Evolutionary conservation across 306 rosid genomes (phyloP).

Genomic region (Cicer pinnatifidum): DNA sequence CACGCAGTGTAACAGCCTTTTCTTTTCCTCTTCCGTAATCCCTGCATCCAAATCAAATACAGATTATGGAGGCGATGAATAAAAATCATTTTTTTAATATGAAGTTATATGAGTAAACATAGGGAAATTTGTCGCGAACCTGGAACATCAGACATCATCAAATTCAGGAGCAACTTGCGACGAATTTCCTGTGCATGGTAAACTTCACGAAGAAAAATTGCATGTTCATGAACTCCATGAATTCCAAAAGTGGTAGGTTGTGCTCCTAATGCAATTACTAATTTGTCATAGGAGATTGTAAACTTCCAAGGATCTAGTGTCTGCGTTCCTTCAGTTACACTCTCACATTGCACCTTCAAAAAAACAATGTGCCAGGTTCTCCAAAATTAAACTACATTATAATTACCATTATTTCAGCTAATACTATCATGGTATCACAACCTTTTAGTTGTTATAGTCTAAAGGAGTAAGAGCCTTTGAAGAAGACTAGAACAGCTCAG

Average conservation of each 20-base stretch:
- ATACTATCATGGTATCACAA: constrained; percentile 22
- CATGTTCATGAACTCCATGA: constrained; percentile 80
- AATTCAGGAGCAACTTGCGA: constrained; percentile 82
- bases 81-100: background rate
- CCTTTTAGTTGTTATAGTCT: constrained; percentile 6
- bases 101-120: constrained; percentile 24
- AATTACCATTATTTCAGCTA: constrained; percentile 33
- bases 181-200: constrained; percentile 97
- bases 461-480: constrained; percentile 7
- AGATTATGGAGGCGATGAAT: constrained; percentile 17
- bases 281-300: constrained; percentile 77
- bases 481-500: background rate
- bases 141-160: constrained; percentile 91
- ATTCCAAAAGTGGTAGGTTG: constrained; percentile 89
- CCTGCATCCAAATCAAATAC: constrained; percentile 61
- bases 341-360: constrained; percentile 85
- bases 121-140: constrained; percentile 53
- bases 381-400: constrained; percentile 33
- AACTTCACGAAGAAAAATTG: constrained; percentile 92
- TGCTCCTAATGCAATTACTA: constrained; percentile 86
- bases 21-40: constrained; percentile 71
- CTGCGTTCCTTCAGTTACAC: constrained; percentile 65
- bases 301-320: constrained; percentile 83
- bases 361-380: constrained; percentile 45
- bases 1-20: constrained; percentile 86